A percentile compares a stretch with the other conserved stretches of the same genome.
phyloP scores from a whole-genome alignment of 2,329 filamentous ascomycete genomes.

The Penicillium sp. region DNA sequence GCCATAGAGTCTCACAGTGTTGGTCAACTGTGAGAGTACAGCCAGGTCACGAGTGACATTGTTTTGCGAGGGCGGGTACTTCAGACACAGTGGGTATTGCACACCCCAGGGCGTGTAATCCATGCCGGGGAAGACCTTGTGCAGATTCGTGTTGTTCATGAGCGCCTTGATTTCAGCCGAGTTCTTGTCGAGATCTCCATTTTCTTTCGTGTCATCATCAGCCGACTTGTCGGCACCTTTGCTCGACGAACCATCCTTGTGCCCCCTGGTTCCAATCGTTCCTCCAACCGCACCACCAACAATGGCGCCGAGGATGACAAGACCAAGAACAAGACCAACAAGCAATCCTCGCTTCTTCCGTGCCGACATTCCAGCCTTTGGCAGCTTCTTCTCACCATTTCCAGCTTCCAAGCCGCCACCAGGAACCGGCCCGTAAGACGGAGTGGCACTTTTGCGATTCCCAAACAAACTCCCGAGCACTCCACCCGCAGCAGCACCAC shows the following conservation, averaged over 20 bases:
- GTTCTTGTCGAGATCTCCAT: constrained; percentile 68
- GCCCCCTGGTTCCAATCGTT: constrained; percentile 50
- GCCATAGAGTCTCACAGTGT: constrained; percentile 82
- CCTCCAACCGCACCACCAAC: constrained; percentile 71
- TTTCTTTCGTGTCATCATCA: constrained; percentile 55
- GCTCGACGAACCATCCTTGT: constrained; percentile 36
- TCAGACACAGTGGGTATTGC: constrained; percentile 79
- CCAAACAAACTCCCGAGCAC: constrained; percentile 45
- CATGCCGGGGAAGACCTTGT: constrained; percentile 92
- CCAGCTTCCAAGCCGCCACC: constrained; percentile 27
- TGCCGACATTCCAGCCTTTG: constrained; percentile 57
- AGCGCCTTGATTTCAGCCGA: constrained; percentile 75
- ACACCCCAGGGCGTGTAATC: constrained; percentile 91
- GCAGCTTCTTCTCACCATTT: constrained; percentile 57
- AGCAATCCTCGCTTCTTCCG: constrained; percentile 67
- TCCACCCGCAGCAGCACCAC: constrained; percentile 42
- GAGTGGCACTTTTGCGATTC: constrained; percentile 39
- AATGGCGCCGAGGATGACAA: constrained; percentile 66
- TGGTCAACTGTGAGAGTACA: constrained; percentile 82
- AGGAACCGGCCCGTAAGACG: constrained; percentile 55
- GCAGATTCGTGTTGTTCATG: constrained; percentile 73
- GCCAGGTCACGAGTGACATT: constrained; percentile 90
- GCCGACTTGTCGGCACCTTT: constrained; percentile 47
- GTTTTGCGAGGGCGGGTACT: constrained; percentile 79
- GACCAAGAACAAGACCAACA: constrained; percentile 60